phyloP scores from a whole-genome alignment of 306 rosid genomes.

The Begonia loranthoides region DNA sequence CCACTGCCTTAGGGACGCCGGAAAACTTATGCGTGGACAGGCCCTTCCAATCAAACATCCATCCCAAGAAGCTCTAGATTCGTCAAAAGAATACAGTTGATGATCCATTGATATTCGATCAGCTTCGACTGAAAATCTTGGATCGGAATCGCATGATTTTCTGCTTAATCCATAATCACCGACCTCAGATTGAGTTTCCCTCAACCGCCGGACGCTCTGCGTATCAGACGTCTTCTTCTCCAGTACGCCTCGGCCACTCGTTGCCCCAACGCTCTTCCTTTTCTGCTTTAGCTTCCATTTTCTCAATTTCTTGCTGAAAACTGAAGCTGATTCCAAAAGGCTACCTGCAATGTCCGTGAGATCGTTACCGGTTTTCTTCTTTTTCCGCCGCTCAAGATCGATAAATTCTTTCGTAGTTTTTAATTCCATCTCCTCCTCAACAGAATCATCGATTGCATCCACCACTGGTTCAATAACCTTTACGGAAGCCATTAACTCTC shows the following conservation, averaged over 20 bases:
- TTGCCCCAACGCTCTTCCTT: constrained; percentile 26
- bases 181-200: constrained; percentile 80
- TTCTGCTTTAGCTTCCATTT: constrained; percentile 64
- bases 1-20: constrained; percentile 29
- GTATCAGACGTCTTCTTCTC: no score
- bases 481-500: constrained; percentile 45
- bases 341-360: constrained; percentile 50
- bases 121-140: constrained; percentile 50
- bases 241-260: no score
- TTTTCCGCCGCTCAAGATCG: constrained; percentile 73
- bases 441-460: constrained; percentile 10
- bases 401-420: constrained; percentile 86
- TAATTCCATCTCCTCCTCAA: constrained; percentile 27
- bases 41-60: constrained; percentile 62
- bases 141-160: constrained; percentile 83
- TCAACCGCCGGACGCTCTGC: constrained; percentile 10
- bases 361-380: constrained; percentile 52
- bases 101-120: constrained; percentile 53
- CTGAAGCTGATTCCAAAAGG: constrained; percentile 61
- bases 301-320: constrained; percentile 49
- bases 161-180: constrained; percentile 68
- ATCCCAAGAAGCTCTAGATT: constrained; percentile 89
- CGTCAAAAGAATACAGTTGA: constrained; percentile 49
- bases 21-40: constrained; percentile 37
- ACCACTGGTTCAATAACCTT: constrained; percentile 2